Evolutionary conservation across 352 stramenopile genomes (phyloP), one percentile per base, ranked within the genome.

Genomic region (Halophytophthora batemanensis): DNA sequence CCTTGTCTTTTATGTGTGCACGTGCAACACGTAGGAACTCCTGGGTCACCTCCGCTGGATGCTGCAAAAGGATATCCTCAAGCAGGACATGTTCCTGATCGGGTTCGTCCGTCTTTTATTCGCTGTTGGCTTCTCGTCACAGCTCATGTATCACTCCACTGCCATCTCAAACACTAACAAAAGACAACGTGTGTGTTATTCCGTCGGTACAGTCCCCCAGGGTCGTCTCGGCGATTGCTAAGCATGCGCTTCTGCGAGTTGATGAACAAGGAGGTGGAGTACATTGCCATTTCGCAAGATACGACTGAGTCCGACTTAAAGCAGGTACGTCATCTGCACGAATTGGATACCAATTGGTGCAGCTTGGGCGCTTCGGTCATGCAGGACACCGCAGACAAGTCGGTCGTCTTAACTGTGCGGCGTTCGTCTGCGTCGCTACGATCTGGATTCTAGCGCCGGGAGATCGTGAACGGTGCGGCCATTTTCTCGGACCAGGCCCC

Each of bases 271-370:
- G 84, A 93, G 34, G 82, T 93, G 23, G 86, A 96, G 56, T 96
- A 93, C 59, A 77, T 98, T 18, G 74, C 87, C n/a, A 76, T 98
- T 45, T 97, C 90, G 19, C 75, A 84, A 25, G 95, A 98, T 74
- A 98, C 92, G 33, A 98, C 95, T 0, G 95, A 98, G 64, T 89
- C 81, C 0, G 89, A 97, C 56, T 58, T 97, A 18, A 97, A 97
- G 55, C 89, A 96, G 69, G 73, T 83, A 34, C 10, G 43, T 51
- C 19, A 6, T 45, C 7, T 7, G 15, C 19, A 3, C 11, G 18
- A 40, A 36, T 18, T 38, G 29, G 21, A 1, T 13, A 1, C 21
- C 28, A 35, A 6, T 50, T 47, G 8, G 33, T 8, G 29, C 34
- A 0, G 2, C 35, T 36, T n/a, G 10, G 13, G 17, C 8, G n/a